Percentiles rank a stretch among this genome's conserved stretches.
Evolutionary conservation across 495 filamentous ascomycete species (phyloP).

Genomic region (Hyaloscypha bicolor): DNA sequence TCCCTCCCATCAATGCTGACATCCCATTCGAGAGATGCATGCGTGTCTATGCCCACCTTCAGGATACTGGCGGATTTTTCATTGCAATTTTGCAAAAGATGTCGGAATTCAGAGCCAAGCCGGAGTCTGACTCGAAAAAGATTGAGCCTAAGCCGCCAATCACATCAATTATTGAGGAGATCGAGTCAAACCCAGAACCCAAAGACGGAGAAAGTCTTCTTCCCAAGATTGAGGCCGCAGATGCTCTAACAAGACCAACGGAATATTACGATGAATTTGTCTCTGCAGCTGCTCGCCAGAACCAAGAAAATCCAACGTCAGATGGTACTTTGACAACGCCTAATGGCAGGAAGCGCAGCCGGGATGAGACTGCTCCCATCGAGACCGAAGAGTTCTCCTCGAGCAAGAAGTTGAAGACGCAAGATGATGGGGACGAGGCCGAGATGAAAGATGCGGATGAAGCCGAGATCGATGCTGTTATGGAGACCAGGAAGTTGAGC

Average conservation of each 20-base stretch:
- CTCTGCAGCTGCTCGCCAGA: conserved; percentile 26
- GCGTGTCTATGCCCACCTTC: conserved; percentile 89
- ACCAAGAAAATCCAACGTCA: conserved; percentile 22
- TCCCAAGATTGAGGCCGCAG: conserved; percentile 52
- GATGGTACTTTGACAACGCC: conserved; percentile 1
- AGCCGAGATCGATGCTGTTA: conserved; percentile 12
- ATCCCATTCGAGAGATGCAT: conserved; percentile 90
- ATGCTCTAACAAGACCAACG: conserved; percentile 46
- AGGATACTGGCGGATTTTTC: conserved; percentile 97
- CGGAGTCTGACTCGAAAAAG: conserved; percentile 67
- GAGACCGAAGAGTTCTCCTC: conserved; percentile 13
- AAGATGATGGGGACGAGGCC: conserved; percentile 23
- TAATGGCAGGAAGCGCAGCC: conserved; percentile 18
- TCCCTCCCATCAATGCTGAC: conserved; percentile 61
- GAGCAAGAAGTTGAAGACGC: conserved; percentile 32
- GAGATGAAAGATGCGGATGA: conserved; percentile 12
- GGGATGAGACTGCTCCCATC: conserved; percentile 10
- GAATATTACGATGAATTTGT: conserved; percentile 36
- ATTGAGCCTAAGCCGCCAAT: conserved; percentile 29
- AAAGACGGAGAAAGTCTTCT: conserved; percentile 22
- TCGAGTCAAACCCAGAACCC: conserved; percentile 43
- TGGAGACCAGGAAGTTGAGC: conserved; percentile 27
- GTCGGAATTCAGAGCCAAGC: conserved; percentile 81
- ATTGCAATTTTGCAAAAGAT: conserved; percentile 93
- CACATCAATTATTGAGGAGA: conserved; percentile 53